A percentile compares a stretch with the other conserved stretches of the same genome.
phyloP scores from a whole-genome alignment of 1,284 basidiomycete genomes.

The Coniferiporia weirii region DNA sequence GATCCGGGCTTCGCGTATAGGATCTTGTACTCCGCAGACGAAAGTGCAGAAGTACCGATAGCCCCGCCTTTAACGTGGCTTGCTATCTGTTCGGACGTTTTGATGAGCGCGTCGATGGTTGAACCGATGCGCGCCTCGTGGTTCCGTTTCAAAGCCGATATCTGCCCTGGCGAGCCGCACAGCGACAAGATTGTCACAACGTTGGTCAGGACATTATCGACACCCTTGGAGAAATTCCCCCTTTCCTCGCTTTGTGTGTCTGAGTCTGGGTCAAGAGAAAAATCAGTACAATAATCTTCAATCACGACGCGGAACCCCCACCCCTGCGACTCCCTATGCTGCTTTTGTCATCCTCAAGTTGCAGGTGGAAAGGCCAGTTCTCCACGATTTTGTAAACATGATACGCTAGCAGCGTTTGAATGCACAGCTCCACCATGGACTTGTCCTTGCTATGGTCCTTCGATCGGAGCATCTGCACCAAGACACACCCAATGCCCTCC shows the following conservation, averaged over 20 bases:
- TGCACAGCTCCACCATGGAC: conserved; percentile 3
- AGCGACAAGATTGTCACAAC: conserved; percentile 14
- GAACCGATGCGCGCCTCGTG: conserved; percentile 9
- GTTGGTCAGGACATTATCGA: conserved; percentile 4
- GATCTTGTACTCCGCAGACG: conserved; percentile 5
- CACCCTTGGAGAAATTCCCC: background rate
- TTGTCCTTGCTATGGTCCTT: conserved; percentile 14
- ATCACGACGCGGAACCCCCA: background rate
- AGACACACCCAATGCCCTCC: conserved; percentile 13
- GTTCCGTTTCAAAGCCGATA: conserved; percentile 4
- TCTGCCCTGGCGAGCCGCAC: conserved; percentile 8
- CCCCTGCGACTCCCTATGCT: background rate
- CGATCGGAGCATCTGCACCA: conserved; percentile 11
- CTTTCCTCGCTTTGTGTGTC: background rate
- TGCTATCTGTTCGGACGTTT: conserved; percentile 10
- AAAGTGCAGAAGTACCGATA: background rate
- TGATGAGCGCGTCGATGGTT: conserved; percentile 8
- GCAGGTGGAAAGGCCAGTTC: conserved; percentile 6
- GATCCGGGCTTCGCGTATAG: conserved; percentile 13
- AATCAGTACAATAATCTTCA: background rate
- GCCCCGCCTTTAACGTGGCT: conserved; percentile 1
- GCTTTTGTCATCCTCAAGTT: background rate
- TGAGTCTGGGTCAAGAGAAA: background rate
- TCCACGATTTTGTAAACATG: conserved; percentile 9
- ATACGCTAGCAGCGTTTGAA: conserved; percentile 7